Percentiles rank a stretch among this genome's conserved stretches.
Evolutionary conservation across 2,329 filamentous ascomycete genomes (phyloP).

Genomic region (Alternaria panax): DNA sequence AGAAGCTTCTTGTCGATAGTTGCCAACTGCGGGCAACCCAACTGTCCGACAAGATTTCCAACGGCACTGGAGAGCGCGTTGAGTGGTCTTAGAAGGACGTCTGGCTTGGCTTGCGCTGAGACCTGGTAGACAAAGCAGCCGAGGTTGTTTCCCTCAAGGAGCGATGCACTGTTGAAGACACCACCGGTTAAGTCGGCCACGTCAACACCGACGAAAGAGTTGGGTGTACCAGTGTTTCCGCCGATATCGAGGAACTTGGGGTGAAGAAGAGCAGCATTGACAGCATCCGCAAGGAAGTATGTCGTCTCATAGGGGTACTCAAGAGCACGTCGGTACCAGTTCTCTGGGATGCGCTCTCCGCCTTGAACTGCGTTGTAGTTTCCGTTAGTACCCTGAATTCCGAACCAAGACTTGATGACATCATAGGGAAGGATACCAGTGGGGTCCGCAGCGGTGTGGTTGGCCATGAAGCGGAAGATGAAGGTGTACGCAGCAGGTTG

Average conservation of each 20-base stretch:
- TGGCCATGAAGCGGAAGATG: conserved; percentile 39
- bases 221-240: conserved; percentile 32
- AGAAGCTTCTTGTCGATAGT: conserved; percentile 23
- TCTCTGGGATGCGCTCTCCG: conserved; percentile 28
- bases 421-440: conserved; percentile 23
- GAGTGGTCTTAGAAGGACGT: conserved; percentile 26
- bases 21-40: conserved; percentile 28
- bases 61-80: conserved; percentile 23
- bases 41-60: conserved; percentile 18
- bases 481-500: conserved; percentile 38
- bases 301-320: conserved; percentile 31
- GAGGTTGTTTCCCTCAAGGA: conserved; percentile 28
- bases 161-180: conserved; percentile 20
- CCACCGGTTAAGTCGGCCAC: conserved; percentile 27
- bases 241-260: conserved; percentile 34
- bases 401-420: conserved; percentile 34
- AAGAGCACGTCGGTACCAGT: conserved; percentile 33
- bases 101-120: conserved; percentile 31
- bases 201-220: conserved; percentile 32
- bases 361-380: conserved; percentile 29
- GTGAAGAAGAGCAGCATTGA: conserved; percentile 28
- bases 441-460: conserved; percentile 30
- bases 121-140: conserved; percentile 30
- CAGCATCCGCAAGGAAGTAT: conserved; percentile 29
- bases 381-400: conserved; percentile 22